Percentiles rank a stretch among this genome's conserved stretches.
Conservation (phyloP, 805 yeast genomes). For the Sugiyamaella valdiviana region DNA sequence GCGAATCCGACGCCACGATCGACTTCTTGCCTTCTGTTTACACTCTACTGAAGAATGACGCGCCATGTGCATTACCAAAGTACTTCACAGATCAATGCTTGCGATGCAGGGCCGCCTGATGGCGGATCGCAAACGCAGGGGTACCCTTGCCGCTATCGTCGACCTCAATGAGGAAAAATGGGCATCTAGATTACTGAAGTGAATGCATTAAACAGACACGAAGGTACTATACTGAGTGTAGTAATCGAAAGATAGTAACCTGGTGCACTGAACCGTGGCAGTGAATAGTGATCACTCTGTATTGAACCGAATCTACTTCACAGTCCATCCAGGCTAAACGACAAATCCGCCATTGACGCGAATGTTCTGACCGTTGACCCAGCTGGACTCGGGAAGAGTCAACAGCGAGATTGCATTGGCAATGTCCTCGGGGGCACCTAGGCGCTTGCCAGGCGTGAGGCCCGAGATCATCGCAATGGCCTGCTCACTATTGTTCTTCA, state of each 20-base stretch:
- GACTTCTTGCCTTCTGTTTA: too few relatives aligned
- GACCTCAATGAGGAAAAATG: neutral
- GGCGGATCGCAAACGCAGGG: too few relatives aligned
- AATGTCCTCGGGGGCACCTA: slow-evolving; percentile 11
- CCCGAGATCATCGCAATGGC: slow-evolving; percentile 7
- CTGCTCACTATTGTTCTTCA: slow-evolving; percentile 6
- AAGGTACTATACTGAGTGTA: too few relatives aligned
- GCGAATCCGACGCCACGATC: too few relatives aligned
- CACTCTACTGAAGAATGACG: too few relatives aligned
- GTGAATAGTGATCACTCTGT: neutral
- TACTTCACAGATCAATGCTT: too few relatives aligned
- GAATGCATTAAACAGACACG: too few relatives aligned
- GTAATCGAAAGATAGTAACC: too few relatives aligned
- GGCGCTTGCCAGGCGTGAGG: slow-evolving; percentile 5
- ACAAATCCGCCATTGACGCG: slow-evolving; percentile 17
- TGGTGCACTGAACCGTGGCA: too few relatives aligned
- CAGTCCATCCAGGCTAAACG: neutral
- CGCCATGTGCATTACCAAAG: too few relatives aligned
- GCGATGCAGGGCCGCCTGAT: too few relatives aligned
- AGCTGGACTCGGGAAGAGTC: slow-evolving; percentile 14
- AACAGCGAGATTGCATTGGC: slow-evolving; percentile 14
- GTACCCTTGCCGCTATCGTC: neutral
- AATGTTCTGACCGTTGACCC: slow-evolving; percentile 18
- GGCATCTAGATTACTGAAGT: too few relatives aligned
- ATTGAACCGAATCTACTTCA: neutral